Evolutionary conservation across 441 rosid species (phyloP).

Genomic region (Erodium chrysanthum): DNA sequence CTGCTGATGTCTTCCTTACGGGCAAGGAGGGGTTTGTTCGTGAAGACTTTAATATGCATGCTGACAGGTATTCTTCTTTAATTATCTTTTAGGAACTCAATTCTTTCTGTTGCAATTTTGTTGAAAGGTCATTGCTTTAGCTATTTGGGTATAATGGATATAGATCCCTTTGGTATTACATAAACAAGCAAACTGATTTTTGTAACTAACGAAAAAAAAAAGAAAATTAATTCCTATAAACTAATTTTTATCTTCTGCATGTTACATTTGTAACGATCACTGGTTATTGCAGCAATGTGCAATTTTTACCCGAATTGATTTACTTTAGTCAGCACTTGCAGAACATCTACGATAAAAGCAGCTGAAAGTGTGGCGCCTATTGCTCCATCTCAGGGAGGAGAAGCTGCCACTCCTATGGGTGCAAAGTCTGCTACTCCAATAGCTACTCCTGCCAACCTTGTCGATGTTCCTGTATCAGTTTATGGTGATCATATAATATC

Average conservation of each 20-base stretch:
- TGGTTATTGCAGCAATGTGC: constrained; percentile 16
- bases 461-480: constrained; percentile 15
- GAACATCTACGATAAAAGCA: constrained; percentile 24
- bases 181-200: background rate
- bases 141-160: background rate
- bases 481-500: constrained; percentile 19
- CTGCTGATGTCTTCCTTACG: constrained; percentile 58
- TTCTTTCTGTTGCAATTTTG: constrained; percentile 8
- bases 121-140: constrained; percentile 9
- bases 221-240: background rate
- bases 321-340: too few species aligned
- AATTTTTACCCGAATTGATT: constrained; percentile 11
- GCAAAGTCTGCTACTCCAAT: constrained; percentile 13
- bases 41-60: constrained; percentile 21
- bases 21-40: constrained; percentile 53
- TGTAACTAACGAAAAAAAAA: background rate
- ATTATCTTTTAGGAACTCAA: constrained; percentile 8
- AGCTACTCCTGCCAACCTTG: constrained; percentile 14
- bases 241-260: background rate
- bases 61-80: constrained; percentile 36
- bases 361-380: constrained; percentile 33
- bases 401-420: constrained; percentile 19
- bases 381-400: constrained; percentile 15
- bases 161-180: constrained; percentile 5
- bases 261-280: background rate